Evolutionary conservation across 495 filamentous ascomycete genomes (phyloP).

Genomic region (Penicillium bovifimosum): DNA sequence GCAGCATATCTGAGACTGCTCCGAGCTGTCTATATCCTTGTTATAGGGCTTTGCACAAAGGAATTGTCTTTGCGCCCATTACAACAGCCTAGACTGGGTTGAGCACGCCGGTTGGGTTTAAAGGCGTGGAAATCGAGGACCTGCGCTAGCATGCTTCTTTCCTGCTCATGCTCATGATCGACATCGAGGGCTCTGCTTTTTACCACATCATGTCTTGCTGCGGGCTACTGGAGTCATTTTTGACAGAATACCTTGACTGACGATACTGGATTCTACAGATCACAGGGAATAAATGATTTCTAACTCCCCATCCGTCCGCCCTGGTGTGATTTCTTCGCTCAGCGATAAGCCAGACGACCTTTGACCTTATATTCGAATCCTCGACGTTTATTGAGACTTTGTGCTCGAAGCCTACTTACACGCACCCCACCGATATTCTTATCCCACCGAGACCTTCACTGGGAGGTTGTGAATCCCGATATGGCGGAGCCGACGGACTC

Average conservation of each 20-base stretch:
- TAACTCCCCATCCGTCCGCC: constrained; percentile 16
- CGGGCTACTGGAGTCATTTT: not conserved
- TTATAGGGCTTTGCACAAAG: not conserved
- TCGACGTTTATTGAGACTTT: constrained; percentile 4
- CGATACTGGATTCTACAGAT: constrained; percentile 7
- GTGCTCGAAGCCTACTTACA: not conserved
- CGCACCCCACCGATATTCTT: not conserved
- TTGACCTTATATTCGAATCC: constrained; percentile 18
- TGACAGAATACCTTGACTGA: constrained; percentile 12
- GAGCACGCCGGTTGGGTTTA: not conserved
- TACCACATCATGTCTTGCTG: not conserved
- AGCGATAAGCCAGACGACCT: constrained; percentile 20
- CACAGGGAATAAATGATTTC: constrained; percentile 30
- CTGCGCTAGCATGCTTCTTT: not conserved
- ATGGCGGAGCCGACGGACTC: constrained; percentile 38
- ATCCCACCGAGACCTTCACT: constrained; percentile 1
- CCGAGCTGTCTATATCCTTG: not conserved
- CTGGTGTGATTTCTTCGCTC: constrained; percentile 24
- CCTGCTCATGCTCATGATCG: not conserved
- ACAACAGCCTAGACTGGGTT: not conserved
- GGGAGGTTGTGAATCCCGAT: constrained; percentile 7
- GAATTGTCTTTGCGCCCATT: not conserved
- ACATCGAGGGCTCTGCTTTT: not conserved
- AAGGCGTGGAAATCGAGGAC: not conserved
- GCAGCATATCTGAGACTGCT: not conserved